Conservation (phyloP, 768 basidiomycete species). For the Fistulinella prunicolor region DNA sequence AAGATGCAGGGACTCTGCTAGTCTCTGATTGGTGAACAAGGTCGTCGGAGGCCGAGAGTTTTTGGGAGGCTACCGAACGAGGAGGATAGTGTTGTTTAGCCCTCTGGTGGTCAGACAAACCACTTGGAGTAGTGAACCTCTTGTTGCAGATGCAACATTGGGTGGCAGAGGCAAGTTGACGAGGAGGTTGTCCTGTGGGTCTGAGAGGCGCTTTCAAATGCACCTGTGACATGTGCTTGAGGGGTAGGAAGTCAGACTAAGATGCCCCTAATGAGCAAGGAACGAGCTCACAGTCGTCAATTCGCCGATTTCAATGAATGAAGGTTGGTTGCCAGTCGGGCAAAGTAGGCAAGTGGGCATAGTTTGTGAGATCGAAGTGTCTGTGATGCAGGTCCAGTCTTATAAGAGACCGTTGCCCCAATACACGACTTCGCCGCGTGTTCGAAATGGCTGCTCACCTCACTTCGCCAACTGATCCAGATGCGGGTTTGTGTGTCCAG, state of each 20-base stretch:
- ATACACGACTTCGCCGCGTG: conserved; percentile 33
- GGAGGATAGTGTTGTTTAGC: conserved; percentile 22
- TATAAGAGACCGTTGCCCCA: conserved; percentile 33
- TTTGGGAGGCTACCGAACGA: conserved; percentile 5
- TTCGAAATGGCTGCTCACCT: conserved; percentile 27
- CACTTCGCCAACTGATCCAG: conserved; percentile 21
- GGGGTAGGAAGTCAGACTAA: conserved; percentile 5
- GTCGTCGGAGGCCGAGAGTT: neutral
- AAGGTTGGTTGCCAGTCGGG: conserved; percentile 20
- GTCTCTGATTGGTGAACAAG: conserved; percentile 2
- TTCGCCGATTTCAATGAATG: conserved; percentile 17
- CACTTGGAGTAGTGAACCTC: conserved; percentile 19
- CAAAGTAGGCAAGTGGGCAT: conserved; percentile 28
- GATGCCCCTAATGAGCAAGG: neutral
- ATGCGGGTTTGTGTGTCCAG: conserved; percentile 21
- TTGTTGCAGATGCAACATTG: conserved; percentile 27
- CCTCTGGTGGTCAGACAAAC: conserved; percentile 19
- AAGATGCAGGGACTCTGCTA: conserved; percentile 3
- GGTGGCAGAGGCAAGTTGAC: conserved; percentile 9
- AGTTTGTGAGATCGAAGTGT: conserved; percentile 15
- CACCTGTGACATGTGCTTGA: conserved; percentile 22
- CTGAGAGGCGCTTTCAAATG: conserved; percentile 11
- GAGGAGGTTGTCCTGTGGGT: neutral
- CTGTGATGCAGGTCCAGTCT: conserved; percentile 18
- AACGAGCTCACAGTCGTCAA: conserved; percentile 17